Evolutionary conservation across 1,284 basidiomycete species (phyloP), one percentile per base, ranked within the genome.

Genomic region (Sanguinoderma infundibulare): DNA sequence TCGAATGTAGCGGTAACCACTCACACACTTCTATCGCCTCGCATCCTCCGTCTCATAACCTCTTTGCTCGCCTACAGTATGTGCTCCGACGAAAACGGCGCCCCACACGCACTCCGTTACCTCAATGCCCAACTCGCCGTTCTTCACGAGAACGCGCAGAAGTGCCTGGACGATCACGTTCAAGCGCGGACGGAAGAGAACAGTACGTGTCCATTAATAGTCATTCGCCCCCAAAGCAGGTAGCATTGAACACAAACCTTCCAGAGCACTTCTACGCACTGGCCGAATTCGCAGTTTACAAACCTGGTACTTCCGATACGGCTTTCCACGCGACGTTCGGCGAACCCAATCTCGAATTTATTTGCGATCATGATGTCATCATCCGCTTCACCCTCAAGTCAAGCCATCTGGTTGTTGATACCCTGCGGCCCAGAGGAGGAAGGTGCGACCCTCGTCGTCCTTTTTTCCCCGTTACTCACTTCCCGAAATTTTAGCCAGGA

Each of bases 81-180:
- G 74, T 75, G 73, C 53, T 61, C 70, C 52, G 72, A 69, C 44
- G 73, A 72, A 57, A 75, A 75, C 60, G 65, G 64, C 24, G 74
- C 74, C 4, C 65, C 67, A 12, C 68, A 72, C 40, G 69, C 42
- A 6, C 71, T 61, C n/a, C 70, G 69, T 20, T 75, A 75, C 49
- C 65, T 75, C 59, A 46, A 46, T 26, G 42, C 42, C 14, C 42
- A 46, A 26, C 42, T 46, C 12, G 42, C 42, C 24, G 42, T 46
- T 28, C 42, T 46, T 9, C 42, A 46, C 15, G 42, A 46, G 42
- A 46, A 46, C 24, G 42, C 42, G 24, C 42, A 46, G 42, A 46
- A 46, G 74, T 75, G 74, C 55, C 59, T 70, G 14, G 53, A 65
- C n/a, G 55, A 69, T 38, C 68, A 70, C 20, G 61, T 59, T 10